Evolutionary conservation across 805 yeast species (phyloP), one percentile per base, ranked within the genome.

Genomic region (Nadsonia fulvescens): DNA sequence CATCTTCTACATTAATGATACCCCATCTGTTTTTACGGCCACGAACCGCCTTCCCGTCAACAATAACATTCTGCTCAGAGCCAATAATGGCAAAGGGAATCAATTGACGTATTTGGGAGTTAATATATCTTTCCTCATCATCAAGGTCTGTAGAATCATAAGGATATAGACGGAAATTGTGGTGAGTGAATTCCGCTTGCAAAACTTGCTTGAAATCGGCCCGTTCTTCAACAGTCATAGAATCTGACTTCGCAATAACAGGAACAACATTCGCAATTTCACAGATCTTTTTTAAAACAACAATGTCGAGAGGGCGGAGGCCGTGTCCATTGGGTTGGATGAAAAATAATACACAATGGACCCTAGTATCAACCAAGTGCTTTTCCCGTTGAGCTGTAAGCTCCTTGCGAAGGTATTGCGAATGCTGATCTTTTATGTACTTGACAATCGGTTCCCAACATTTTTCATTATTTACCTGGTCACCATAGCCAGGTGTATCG

Each of bases 401-500:
- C 54, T 83, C 96, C 51, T 76, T 78, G 56, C 95, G 74, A 46
- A 83, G 62, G 51, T 77, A 83, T 43, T 72, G 72, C 22, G 91
- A 75, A 51, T 83, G 92, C 54, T 83, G 95, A 53, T 83, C 95
- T 55, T 83, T 83, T 48, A 83, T 79, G 54, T 82, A 83, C 53
- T 79, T 81, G 37, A 83, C 73, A 35, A 83, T 71, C 28, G 94
- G 94, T 42, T 83, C 96, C 94, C 95, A 86, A 53, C 92, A 82
- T 53, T 75, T 77, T 43, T 78, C 91, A 53, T 83, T 83, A 56
- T 82, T 78, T 38, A 89, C 76, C 54, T 78, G 93, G 59, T 89
- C 98, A 20, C 94, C 96, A 58, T 81, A 89, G 9, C 96, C 96
- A 12, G 96, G 96, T 3, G 98, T 89, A 49, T 89, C 98, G 46